Conservation (phyloP, 2,329 filamentous ascomycete genomes). For the Cordyceps cicadae region DNA sequence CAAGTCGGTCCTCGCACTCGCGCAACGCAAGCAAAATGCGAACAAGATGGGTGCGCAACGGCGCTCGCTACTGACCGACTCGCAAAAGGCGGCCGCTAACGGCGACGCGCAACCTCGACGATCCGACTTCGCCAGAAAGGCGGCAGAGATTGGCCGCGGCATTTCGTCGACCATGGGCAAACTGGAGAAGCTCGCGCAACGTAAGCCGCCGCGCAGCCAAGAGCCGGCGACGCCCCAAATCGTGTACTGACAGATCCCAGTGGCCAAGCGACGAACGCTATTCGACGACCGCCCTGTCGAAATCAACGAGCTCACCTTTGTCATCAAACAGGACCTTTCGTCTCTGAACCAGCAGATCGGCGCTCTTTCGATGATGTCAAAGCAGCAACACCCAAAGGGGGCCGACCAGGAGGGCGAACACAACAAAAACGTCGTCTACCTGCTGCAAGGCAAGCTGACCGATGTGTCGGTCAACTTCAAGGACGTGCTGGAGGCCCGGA, state of each 20-base stretch:
- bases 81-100: constrained; percentile 58
- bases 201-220: constrained; percentile 34
- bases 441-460: constrained; percentile 84
- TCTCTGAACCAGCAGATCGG: constrained; percentile 79
- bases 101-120: constrained; percentile 49
- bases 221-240: not conserved
- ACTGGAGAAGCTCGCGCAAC: constrained; percentile 82
- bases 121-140: constrained; percentile 88
- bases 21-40: constrained; percentile 69
- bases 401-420: constrained; percentile 84
- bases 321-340: constrained; percentile 95
- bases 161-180: constrained; percentile 93
- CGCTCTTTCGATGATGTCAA: constrained; percentile 67
- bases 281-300: constrained; percentile 96
- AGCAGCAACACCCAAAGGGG: constrained; percentile 61
- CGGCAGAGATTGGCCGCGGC: constrained; percentile 83
- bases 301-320: constrained; percentile 92
- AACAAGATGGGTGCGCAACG: constrained; percentile 72
- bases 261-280: constrained; percentile 92
- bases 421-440: constrained; percentile 92
- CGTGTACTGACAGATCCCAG: constrained; percentile 29
- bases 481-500: constrained; percentile 89
- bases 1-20: constrained; percentile 78
- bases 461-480: constrained; percentile 95
- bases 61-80: constrained; percentile 68